Percentiles rank a stretch among this genome's conserved stretches.
phyloP scores from a whole-genome alignment of 2,329 filamentous ascomycete species.

The Calcarisporium arbuscula region DNA sequence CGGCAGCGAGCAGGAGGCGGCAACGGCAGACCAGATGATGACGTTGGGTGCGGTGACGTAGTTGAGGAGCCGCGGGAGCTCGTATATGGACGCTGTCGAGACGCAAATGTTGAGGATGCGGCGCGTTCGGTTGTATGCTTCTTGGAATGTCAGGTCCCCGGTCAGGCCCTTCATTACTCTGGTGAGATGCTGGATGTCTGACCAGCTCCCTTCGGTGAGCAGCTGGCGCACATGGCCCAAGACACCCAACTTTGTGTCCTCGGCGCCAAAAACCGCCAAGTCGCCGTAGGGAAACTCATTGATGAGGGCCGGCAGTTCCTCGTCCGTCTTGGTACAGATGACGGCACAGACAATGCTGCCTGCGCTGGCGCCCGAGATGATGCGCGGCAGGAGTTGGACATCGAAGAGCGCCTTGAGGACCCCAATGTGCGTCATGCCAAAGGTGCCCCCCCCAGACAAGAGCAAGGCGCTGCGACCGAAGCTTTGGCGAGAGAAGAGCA shows the following conservation, averaged over 20 bases:
- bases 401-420: constrained; percentile 79
- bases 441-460: constrained; percentile 79
- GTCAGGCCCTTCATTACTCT: constrained; percentile 75
- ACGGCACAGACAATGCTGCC: constrained; percentile 82
- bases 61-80: constrained; percentile 80
- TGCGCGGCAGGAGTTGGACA: constrained; percentile 67
- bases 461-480: constrained; percentile 81
- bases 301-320: constrained; percentile 66
- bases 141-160: constrained; percentile 89
- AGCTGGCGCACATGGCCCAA: constrained; percentile 65
- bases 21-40: constrained; percentile 92
- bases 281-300: constrained; percentile 72
- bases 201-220: constrained; percentile 75
- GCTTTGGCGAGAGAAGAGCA: constrained; percentile 67
- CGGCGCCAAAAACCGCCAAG: constrained; percentile 69
- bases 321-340: constrained; percentile 70
- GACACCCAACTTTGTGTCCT: constrained; percentile 51
- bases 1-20: constrained; percentile 91
- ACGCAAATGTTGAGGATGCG: constrained; percentile 92
- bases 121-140: constrained; percentile 90
- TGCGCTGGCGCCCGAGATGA: constrained; percentile 82
- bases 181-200: constrained; percentile 75
- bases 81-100: constrained; percentile 79
- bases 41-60: constrained; percentile 93
- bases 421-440: constrained; percentile 88